Percentiles rank a stretch among this genome's conserved stretches.
Evolutionary conservation across 768 basidiomycete genomes (phyloP).

Genomic region (Neoboletus magnificus): DNA sequence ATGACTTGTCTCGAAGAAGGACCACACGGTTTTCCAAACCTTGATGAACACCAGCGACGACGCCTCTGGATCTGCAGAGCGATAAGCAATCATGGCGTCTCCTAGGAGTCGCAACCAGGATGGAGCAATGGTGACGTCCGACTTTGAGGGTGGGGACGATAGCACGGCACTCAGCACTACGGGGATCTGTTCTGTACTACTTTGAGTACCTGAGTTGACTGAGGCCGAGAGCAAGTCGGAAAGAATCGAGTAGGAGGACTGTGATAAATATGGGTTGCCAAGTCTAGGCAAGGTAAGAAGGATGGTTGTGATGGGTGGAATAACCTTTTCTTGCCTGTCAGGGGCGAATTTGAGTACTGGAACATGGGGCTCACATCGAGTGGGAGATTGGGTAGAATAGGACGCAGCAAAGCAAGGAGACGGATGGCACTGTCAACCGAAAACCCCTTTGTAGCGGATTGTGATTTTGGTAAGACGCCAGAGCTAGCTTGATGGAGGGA

Average conservation of each 20-base stretch:
- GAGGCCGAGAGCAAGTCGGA: conserved; percentile 70
- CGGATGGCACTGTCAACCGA: conserved; percentile 76
- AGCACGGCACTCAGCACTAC: conserved; percentile 66
- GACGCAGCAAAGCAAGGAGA: conserved; percentile 68
- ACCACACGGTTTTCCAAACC: conserved; percentile 76
- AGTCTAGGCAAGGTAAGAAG: conserved; percentile 83
- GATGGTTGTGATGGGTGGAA: conserved; percentile 63
- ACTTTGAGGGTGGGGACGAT: conserved; percentile 63
- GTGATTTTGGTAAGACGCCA: conserved; percentile 58
- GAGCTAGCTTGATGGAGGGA: conserved; percentile 64
- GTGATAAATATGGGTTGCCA: conserved; percentile 85
- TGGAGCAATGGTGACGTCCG: conserved; percentile 63
- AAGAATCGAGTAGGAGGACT: conserved; percentile 82
- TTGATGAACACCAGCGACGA: conserved; percentile 53
- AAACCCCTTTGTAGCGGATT: conserved; percentile 48
- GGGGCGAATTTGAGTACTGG: conserved; percentile 3
- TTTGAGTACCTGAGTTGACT: conserved; percentile 46
- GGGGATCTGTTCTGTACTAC: conserved; percentile 51
- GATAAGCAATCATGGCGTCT: conserved; percentile 65
- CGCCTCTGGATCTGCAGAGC: conserved; percentile 44
- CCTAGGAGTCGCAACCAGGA: conserved; percentile 81
- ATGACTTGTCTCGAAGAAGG: conserved; percentile 72
- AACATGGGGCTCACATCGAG: conserved; percentile 54
- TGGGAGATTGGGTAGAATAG: conserved; percentile 58
- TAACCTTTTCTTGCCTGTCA: conserved; percentile 47